Conservation (phyloP, 1,284 basidiomycete genomes). For the Ceratobasidium sp. region DNA sequence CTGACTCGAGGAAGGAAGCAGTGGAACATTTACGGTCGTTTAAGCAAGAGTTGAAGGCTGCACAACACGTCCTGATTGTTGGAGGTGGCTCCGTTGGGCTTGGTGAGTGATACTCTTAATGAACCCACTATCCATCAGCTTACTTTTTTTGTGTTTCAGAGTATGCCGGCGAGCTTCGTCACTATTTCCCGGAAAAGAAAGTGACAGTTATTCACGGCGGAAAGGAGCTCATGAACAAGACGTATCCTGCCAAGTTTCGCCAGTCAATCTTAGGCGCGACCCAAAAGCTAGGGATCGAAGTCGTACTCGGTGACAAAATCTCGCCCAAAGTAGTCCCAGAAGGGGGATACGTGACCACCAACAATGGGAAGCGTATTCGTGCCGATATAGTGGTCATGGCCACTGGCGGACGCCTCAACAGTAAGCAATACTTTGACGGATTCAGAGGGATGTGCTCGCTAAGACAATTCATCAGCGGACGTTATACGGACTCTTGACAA, state of each 20-base stretch:
- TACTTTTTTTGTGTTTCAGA: slow-evolving; percentile 55
- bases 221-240: slow-evolving; percentile 66
- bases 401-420: slow-evolving; percentile 27
- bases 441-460: not conserved
- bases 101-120: slow-evolving; percentile 63
- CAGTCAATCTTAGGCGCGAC: slow-evolving; percentile 62
- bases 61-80: slow-evolving; percentile 67
- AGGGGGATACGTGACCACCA: slow-evolving; percentile 61
- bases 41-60: slow-evolving; percentile 63
- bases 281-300: slow-evolving; percentile 62
- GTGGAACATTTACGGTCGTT: slow-evolving; percentile 60
- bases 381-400: slow-evolving; percentile 67
- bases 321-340: slow-evolving; percentile 56
- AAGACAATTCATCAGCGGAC: not conserved
- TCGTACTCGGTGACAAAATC: slow-evolving; percentile 70
- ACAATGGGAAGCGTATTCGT: slow-evolving; percentile 65
- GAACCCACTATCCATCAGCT: slow-evolving; percentile 26
- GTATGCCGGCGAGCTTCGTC: slow-evolving; percentile 70
- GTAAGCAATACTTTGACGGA: slow-evolving; percentile 28
- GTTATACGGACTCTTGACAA: slow-evolving; percentile 36
- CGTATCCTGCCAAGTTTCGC: slow-evolving; percentile 71
- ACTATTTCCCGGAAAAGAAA: slow-evolving; percentile 68
- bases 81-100: slow-evolving; percentile 75
- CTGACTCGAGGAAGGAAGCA: slow-evolving; percentile 59
- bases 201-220: slow-evolving; percentile 74